Percentiles rank a stretch among this genome's conserved stretches.
phyloP scores from a whole-genome alignment of 345 rosid species.

The Ceriops decandra region DNA sequence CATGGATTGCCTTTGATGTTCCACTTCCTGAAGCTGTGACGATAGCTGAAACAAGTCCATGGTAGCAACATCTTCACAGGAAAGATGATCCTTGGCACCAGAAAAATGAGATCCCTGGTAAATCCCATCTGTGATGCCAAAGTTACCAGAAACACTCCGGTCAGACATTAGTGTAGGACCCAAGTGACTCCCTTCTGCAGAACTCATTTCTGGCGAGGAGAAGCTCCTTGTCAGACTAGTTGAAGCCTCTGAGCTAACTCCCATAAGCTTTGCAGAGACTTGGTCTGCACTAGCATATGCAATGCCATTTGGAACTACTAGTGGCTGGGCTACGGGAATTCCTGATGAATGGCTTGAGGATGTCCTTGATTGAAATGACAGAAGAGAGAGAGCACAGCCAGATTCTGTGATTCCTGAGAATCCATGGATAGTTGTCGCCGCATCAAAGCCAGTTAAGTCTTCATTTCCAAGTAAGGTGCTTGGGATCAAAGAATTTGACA shows the following conservation, averaged over 20 bases:
- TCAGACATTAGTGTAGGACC: constrained; percentile 31
- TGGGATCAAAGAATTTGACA: constrained; percentile 34
- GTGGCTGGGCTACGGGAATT: constrained; percentile 22
- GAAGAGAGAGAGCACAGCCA: constrained; percentile 68
- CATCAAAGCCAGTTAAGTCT: constrained; percentile 28
- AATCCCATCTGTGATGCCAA: constrained; percentile 27
- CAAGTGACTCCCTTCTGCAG: constrained; percentile 33
- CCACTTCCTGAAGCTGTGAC: constrained; percentile 69
- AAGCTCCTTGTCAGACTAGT: constrained; percentile 30
- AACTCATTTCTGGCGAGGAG: constrained; percentile 28
- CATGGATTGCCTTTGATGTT: constrained; percentile 55
- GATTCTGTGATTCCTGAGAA: constrained; percentile 34
- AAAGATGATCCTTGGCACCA: constrained; percentile 28
- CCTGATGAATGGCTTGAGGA: constrained; percentile 33
- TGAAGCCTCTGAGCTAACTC: constrained; percentile 27
- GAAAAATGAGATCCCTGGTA: constrained; percentile 30
- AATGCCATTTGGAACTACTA: constrained; percentile 15
- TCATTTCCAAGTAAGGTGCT: constrained; percentile 35
- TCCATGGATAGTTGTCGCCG: constrained; percentile 34
- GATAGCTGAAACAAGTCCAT: constrained; percentile 70
- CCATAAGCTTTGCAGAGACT: constrained; percentile 24
- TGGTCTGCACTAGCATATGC: constrained; percentile 13
- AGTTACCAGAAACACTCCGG: constrained; percentile 24
- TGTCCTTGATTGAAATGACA: constrained; percentile 48
- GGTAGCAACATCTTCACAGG: constrained; percentile 39